phyloP scores from a whole-genome alignment of 2,329 filamentous ascomycete genomes.

The Rhynchosporium agropyri region DNA sequence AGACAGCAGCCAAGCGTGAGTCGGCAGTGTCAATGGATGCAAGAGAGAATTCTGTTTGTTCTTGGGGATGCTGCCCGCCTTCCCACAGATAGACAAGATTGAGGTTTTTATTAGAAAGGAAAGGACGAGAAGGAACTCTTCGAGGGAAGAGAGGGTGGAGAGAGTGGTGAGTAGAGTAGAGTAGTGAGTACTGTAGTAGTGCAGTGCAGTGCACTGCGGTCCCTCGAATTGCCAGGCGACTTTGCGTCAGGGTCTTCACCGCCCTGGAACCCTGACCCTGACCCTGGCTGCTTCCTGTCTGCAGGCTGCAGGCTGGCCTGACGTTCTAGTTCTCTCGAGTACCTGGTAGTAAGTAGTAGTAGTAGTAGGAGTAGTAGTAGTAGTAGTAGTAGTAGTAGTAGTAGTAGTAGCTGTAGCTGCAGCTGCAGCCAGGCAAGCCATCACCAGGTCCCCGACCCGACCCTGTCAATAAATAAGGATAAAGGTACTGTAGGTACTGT shows the following conservation, averaged over 20 bases:
- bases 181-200: not conserved
- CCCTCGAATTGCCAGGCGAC: not conserved
- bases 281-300: not conserved
- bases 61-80: not conserved
- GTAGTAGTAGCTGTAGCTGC: not conserved
- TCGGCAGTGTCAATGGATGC: slow-evolving; percentile 2
- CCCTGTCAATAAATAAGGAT: not conserved
- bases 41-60: slow-evolving; percentile 6
- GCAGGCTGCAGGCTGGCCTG: slow-evolving; percentile 1
- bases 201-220: too few relatives aligned
- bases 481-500: not conserved
- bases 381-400: too few relatives aligned
- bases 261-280: not conserved
- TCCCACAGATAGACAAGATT: not conserved
- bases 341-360: too few relatives aligned
- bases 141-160: not conserved
- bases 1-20: not conserved
- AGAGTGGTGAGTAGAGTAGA: not conserved
- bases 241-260: not conserved
- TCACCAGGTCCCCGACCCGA: not conserved
- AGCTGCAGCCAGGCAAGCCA: not conserved
- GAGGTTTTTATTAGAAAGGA: not conserved
- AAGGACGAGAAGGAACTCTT: not conserved
- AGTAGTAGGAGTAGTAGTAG: not conserved
- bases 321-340: not conserved